These are phyloP conservation scores for Lipomyces kockii DNA, from an alignment of 805 yeast genomes.

Conservation along the genomic window DNA sequence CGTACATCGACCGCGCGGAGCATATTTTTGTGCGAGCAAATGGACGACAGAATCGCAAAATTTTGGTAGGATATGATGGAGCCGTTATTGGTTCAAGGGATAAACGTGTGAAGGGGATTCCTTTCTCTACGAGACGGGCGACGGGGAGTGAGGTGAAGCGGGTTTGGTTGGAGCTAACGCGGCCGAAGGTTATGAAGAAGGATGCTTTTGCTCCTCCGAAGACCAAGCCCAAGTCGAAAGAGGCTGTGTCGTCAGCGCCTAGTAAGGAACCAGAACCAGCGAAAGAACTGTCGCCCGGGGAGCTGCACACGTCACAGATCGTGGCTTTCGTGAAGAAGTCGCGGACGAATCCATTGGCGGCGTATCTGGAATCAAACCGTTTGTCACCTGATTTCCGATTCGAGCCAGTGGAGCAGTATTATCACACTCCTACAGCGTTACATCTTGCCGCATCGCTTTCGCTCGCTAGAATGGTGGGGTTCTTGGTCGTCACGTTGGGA, in stretches of 20 bases:
- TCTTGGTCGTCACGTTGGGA: slow-evolving; percentile 64
- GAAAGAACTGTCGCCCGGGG: slow-evolving; percentile 46
- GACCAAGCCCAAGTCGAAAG: slow-evolving; percentile 19
- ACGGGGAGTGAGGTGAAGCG: slow-evolving; percentile 77
- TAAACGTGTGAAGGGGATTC: slow-evolving; percentile 67
- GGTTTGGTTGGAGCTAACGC: slow-evolving; percentile 81
- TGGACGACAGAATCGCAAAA: slow-evolving; percentile 67
- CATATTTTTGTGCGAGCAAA: slow-evolving; percentile 80
- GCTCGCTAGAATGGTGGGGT: slow-evolving; percentile 65
- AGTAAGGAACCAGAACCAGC: slow-evolving; percentile 38
- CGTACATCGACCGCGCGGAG: slow-evolving; percentile 62
- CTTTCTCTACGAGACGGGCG: slow-evolving; percentile 89
- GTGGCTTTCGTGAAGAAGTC: slow-evolving; percentile 67
- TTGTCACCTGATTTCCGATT: slow-evolving; percentile 59
- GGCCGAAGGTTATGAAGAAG: slow-evolving; percentile 57
- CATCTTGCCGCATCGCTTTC: slow-evolving; percentile 79
- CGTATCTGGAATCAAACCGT: slow-evolving; percentile 63
- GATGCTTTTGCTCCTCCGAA: slow-evolving; percentile 55
- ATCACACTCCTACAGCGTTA: slow-evolving; percentile 69
- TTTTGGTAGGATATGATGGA: slow-evolving; percentile 65
- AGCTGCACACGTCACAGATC: slow-evolving; percentile 61
- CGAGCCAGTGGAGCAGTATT: slow-evolving; percentile 59
- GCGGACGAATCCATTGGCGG: slow-evolving; percentile 72
- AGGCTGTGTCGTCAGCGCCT: background rate
- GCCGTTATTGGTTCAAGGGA: slow-evolving; percentile 63